Percentiles rank a stretch among this genome's conserved stretches.
These are phyloP conservation scores for Penicillium italicum DNA, from an alignment of 2,329 filamentous ascomycete species.

Conservation along the genomic window DNA sequence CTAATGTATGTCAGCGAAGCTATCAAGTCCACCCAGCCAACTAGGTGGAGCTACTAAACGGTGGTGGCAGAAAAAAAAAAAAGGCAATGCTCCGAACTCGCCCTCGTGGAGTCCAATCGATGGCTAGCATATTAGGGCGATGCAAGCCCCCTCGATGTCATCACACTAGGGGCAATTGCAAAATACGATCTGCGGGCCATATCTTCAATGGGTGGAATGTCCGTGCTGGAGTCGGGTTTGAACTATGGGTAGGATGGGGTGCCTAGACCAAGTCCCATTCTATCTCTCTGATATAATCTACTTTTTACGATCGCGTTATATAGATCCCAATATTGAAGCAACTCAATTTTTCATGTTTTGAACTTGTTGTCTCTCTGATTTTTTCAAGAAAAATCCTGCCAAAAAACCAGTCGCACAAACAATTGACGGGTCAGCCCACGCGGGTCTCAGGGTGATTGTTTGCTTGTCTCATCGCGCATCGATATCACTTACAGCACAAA, in stretches of 20 bases:
- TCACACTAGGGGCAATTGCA: constrained; percentile 15
- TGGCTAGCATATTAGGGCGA: neutral
- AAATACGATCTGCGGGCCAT: constrained; percentile 16
- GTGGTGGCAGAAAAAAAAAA: neutral
- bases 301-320: constrained; percentile 4
- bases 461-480: constrained; percentile 9
- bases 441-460: constrained; percentile 5
- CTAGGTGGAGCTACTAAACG: neutral
- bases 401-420: neutral
- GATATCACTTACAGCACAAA: neutral
- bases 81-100: constrained; percentile 12
- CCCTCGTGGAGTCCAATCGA: constrained; percentile 12
- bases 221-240: constrained; percentile 6
- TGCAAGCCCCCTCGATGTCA: constrained; percentile 24
- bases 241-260: constrained; percentile 9
- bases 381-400: neutral
- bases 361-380: neutral
- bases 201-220: constrained; percentile 13
- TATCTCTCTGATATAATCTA: neutral
- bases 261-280: constrained; percentile 13
- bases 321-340: neutral
- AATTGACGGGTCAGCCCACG: neutral
- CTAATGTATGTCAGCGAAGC: constrained; percentile 5
- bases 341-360: neutral
- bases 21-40: neutral